Base-by-base conservation (phyloP, 768 basidiomycete species). In the Boletus subparvulus region DNA sequence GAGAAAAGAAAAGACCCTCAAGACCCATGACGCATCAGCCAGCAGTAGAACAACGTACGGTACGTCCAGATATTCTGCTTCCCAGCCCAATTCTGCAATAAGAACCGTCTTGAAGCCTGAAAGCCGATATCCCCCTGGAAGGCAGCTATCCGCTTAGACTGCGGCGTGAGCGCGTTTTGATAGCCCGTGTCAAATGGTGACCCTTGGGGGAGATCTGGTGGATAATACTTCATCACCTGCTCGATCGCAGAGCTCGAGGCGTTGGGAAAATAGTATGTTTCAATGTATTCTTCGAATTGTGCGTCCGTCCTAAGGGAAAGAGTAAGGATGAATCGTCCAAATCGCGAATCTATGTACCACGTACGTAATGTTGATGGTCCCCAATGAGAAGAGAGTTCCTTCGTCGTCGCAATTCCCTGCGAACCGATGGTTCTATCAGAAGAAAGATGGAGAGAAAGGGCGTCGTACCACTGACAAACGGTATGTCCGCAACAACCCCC, bases 131-230 rank as follows among this genome's bases (percentile, higher is more conserved):
- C 83, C 0, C 82, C 83, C 45, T 74, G 71, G 58, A 83, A 70
- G 0, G 82, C 74, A 4, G 83, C 73, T 7, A 82, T 56, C 3
- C 82, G 73, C 60, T 84, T 84, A 68, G 72, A 83, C 56, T 83
- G 74, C 0, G 79, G 76, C 2, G 78, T 74, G 8, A 78, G 57
- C 2, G 74, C 71, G 54, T 84, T 82, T n/a, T 73, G 55, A 35
- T 62, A 32, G 0, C 78, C 75, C 1, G 83, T 85, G 50, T 74
- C 74, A 61, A 79, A 85, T 0, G 83, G 84, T 0, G 82, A 84
- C 21, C 84, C 84, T 51, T 75, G 61, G 1, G 70, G 65, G 2
- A 73, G 62, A 47, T 79, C 74, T 0, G 62, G 52, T 0, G 82
- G 76, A 55, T 81, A 82, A 45, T 56, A 30, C 6, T 4, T n/a